phyloP scores from a whole-genome alignment of 805 yeast genomes.

The Blastobotrys parvus region DNA sequence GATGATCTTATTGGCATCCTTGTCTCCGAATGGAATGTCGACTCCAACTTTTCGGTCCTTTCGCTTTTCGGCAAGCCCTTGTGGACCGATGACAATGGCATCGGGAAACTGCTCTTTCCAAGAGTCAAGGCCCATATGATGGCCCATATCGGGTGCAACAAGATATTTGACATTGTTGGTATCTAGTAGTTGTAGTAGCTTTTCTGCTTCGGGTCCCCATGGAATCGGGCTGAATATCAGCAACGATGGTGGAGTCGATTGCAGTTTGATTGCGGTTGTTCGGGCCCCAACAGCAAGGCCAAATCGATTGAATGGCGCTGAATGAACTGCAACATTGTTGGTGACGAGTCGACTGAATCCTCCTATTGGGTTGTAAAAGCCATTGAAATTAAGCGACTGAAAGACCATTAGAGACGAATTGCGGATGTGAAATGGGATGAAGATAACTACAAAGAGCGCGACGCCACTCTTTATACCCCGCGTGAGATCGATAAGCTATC shows the following conservation, averaged over 20 bases:
- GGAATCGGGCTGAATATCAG: conserved; percentile 18
- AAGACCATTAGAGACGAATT: too few species aligned
- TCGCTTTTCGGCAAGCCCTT: conserved; percentile 21
- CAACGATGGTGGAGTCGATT: conserved; percentile 10
- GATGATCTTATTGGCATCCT: conserved; percentile 3
- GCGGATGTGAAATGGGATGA: too few species aligned
- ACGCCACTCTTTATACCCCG: too few species aligned
- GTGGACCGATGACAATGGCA: conserved; percentile 48
- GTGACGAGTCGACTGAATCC: conserved; percentile 13
- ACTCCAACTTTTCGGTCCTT: conserved; percentile 25
- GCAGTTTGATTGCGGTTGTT: conserved; percentile 14
- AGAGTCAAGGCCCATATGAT: conserved; percentile 51
- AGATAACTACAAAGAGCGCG: too few species aligned
- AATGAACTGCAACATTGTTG: conserved; percentile 15
- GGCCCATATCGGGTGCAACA: conserved; percentile 57
- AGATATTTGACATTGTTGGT: conserved; percentile 27
- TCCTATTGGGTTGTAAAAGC: conserved; percentile 16
- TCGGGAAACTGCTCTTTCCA: conserved; percentile 44
- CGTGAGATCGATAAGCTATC: too few species aligned
- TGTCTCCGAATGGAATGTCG: conserved; percentile 27
- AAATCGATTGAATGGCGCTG: conserved; percentile 15
- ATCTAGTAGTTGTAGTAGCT: conserved; percentile 8
- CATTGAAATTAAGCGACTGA: too few species aligned
- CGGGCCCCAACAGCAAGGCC: conserved; percentile 17
- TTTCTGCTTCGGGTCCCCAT: conserved; percentile 16